Conservation (phyloP, 441 rosid genomes). For the Bocquillonia castaneifolia region DNA sequence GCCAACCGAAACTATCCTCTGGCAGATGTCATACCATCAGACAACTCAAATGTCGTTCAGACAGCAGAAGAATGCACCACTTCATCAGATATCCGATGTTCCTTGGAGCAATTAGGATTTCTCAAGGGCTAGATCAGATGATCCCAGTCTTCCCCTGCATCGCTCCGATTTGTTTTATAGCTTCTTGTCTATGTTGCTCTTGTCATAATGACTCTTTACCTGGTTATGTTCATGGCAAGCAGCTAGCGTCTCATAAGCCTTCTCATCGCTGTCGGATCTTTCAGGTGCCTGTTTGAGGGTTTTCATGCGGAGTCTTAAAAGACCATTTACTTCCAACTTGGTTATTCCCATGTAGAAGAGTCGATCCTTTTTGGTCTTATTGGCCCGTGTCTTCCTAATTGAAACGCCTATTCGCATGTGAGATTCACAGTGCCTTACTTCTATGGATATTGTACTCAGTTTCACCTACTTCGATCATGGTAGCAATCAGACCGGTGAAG, state of each 20-base stretch:
- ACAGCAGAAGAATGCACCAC: conserved; percentile 38
- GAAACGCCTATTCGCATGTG: background rate
- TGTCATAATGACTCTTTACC: background rate
- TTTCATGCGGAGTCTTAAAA: background rate
- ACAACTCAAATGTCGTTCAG: conserved; percentile 58
- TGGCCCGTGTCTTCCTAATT: background rate
- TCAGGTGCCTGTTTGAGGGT: background rate
- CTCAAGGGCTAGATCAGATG: conserved; percentile 44
- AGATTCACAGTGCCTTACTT: background rate
- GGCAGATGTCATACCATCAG: conserved; percentile 67
- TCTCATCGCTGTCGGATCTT: background rate
- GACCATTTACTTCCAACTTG: background rate
- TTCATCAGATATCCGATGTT: conserved; percentile 43
- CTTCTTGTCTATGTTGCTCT: conserved; percentile 1
- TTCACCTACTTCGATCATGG: background rate
- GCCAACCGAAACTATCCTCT: conserved; percentile 75
- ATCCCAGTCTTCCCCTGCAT: background rate
- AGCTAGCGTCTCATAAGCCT: background rate
- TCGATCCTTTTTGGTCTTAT: background rate
- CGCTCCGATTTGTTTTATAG: background rate
- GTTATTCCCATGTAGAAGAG: conserved; percentile 11
- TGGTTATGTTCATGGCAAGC: background rate
- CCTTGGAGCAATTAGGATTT: conserved; percentile 56
- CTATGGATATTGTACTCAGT: conserved; percentile 1
- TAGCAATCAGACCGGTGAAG: background rate